Conservation (phyloP, 1,284 basidiomycete genomes). For the Puccinia novopanici region DNA sequence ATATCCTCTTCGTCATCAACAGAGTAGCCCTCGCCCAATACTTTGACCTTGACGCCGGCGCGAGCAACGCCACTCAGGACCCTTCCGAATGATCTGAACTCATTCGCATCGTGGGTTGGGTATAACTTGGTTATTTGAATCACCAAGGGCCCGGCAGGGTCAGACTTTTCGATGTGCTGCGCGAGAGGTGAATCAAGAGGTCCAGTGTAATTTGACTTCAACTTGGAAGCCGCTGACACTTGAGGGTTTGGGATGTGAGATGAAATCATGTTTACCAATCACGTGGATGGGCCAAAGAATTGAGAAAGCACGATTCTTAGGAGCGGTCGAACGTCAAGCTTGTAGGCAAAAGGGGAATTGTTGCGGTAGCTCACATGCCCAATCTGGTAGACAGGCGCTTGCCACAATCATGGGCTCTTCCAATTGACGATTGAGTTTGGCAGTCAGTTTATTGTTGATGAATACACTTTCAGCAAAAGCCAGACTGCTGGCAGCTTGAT, state of each 20-base stretch:
- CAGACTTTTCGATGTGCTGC: slow-evolving; percentile 76
- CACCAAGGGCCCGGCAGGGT: slow-evolving; percentile 82
- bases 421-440: slow-evolving; percentile 93
- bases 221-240: slow-evolving; percentile 72
- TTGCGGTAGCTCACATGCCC: slow-evolving; percentile 90
- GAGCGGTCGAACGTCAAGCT: slow-evolving; percentile 94
- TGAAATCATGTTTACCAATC: slow-evolving; percentile 87
- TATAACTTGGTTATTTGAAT: slow-evolving; percentile 91
- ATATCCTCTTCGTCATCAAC: slow-evolving; percentile 99
- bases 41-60: slow-evolving; percentile 82
- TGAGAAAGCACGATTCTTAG: slow-evolving; percentile 90
- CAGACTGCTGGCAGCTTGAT: slow-evolving; percentile 51
- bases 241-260: slow-evolving; percentile 83
- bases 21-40: slow-evolving; percentile 95
- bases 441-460: slow-evolving; percentile 96
- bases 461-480: slow-evolving; percentile 72
- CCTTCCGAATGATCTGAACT: slow-evolving; percentile 92
- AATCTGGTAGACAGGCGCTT: slow-evolving; percentile 91
- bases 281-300: slow-evolving; percentile 84
- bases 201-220: slow-evolving; percentile 80
- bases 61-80: slow-evolving; percentile 86
- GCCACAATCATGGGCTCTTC: slow-evolving; percentile 99
- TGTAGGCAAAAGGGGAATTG: slow-evolving; percentile 73
- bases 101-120: slow-evolving; percentile 90
- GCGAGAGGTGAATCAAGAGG: slow-evolving; percentile 78